These are phyloP conservation scores for Aureobasidium zeae DNA, from an alignment of 2,329 filamentous ascomycete genomes.

Conservation along the genomic window DNA sequence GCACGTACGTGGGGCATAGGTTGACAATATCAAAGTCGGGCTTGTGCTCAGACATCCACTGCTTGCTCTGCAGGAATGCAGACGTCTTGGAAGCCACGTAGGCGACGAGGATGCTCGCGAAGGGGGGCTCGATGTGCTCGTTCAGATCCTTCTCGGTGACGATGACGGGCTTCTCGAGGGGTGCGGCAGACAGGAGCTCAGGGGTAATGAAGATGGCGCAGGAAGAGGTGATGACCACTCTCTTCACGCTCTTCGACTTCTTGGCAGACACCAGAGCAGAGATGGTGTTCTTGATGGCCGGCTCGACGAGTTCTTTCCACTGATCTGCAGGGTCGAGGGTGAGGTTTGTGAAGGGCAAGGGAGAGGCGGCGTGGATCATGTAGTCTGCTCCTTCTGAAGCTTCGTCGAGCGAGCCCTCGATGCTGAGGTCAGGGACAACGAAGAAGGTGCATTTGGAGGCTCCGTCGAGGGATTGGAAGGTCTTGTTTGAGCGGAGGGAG, in stretches of 20 bases:
- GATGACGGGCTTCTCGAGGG: constrained; percentile 11
- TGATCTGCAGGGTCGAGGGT: constrained; percentile 2
- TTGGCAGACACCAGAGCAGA: constrained; percentile 32
- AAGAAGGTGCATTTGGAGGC: constrained; percentile 25
- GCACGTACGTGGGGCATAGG: constrained; percentile 24
- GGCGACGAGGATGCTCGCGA: constrained; percentile 18
- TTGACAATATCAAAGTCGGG: constrained; percentile 26
- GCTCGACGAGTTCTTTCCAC: constrained; percentile 17
- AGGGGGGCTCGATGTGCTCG: constrained; percentile 19
- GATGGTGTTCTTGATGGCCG: constrained; percentile 30
- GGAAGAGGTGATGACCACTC: constrained; percentile 35
- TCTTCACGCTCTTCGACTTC: constrained; percentile 28
- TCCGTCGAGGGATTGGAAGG: constrained; percentile 23
- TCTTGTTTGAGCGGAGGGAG: constrained; percentile 22
- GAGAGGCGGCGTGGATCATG: constrained; percentile 25
- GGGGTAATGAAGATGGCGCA: constrained; percentile 19
- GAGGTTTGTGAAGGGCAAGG: constrained; percentile 17
- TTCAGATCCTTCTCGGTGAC: constrained; percentile 17
- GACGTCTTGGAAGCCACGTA: constrained; percentile 25
- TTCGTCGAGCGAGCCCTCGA: constrained; percentile 27
- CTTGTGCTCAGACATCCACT: constrained; percentile 21
- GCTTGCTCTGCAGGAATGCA: constrained; percentile 20
- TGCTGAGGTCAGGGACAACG: constrained; percentile 27
- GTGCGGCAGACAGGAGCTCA: constrained; percentile 3
- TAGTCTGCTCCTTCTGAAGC: constrained; percentile 27